Evolutionary conservation across 2,329 filamentous ascomycete genomes (phyloP).

Genomic region (Ceratocystis cacaofunesta): DNA sequence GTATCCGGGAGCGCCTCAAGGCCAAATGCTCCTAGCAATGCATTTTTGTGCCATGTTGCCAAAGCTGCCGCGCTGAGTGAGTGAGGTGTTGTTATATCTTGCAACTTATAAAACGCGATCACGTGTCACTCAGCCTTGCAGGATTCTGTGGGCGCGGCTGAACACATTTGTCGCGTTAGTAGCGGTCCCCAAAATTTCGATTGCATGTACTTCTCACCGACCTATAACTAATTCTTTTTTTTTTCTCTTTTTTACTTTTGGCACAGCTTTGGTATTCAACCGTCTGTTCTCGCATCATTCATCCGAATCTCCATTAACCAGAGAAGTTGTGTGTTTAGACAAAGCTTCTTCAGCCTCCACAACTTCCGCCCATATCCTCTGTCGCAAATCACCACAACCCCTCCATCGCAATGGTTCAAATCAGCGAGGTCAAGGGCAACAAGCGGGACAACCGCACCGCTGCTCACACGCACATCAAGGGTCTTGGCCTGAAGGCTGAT

Average conservation of each 20-base stretch:
- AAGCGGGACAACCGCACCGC: slow-evolving; percentile 91
- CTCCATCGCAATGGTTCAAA: slow-evolving; percentile 54
- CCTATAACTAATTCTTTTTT: slow-evolving; percentile 2
- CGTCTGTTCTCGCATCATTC: too few species aligned
- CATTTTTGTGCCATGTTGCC: neutral
- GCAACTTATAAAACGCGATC: neutral
- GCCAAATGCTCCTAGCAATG: neutral
- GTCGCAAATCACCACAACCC: neutral
- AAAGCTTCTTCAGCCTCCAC: neutral
- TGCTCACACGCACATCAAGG: slow-evolving; percentile 95
- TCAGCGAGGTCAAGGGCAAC: slow-evolving; percentile 89
- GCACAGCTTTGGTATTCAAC: neutral
- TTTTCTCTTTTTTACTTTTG: neutral
- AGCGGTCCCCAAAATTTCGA: slow-evolving; percentile 9
- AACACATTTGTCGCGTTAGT: slow-evolving; percentile 11
- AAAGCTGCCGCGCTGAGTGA: neutral
- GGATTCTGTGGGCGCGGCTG: slow-evolving; percentile 16
- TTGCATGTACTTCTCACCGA: neutral
- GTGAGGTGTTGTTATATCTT: neutral
- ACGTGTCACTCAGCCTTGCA: slow-evolving; percentile 16
- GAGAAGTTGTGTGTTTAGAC: neutral
- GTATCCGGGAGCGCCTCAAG: too few species aligned
- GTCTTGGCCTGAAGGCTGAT: slow-evolving; percentile 72
- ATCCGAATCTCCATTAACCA: too few species aligned
- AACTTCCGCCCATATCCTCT: neutral